Conservation (phyloP, 192 early-diverging fungal species). For the Podila horticola region DNA sequence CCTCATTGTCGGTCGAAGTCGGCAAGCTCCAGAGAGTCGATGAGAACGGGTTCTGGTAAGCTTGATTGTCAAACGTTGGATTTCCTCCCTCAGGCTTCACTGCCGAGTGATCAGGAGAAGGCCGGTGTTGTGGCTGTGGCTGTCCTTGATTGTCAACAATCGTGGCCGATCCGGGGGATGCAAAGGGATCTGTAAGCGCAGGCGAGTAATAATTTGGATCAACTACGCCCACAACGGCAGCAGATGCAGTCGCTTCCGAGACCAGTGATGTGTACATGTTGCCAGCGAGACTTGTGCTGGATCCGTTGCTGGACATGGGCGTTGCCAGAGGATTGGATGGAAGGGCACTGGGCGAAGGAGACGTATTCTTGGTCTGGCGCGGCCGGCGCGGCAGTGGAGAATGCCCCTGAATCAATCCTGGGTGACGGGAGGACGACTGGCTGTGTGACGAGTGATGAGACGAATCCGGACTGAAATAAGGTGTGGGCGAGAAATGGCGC, state of each 20-base stretch:
- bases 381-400: slow-evolving; percentile 42
- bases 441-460: slow-evolving; percentile 15
- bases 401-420: slow-evolving; percentile 42
- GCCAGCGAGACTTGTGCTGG: too few species aligned
- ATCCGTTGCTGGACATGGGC: too few species aligned
- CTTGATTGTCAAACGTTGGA: neutral
- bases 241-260: too few species aligned
- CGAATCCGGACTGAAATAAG: slow-evolving; percentile 35
- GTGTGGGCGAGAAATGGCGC: slow-evolving; percentile 46
- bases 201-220: slow-evolving; percentile 23
- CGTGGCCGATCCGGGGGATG: slow-evolving; percentile 15
- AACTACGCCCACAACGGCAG: neutral
- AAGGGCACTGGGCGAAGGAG: slow-evolving; percentile 10
- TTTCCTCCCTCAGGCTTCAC: neutral
- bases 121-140: neutral
- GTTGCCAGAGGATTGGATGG: neutral
- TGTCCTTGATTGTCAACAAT: slow-evolving; percentile 6
- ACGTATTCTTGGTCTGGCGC: slow-evolving; percentile 40
- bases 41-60: slow-evolving; percentile 42
- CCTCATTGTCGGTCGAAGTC: slow-evolving; percentile 36
- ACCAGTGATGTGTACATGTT: too few species aligned
- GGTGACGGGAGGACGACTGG: slow-evolving; percentile 5
- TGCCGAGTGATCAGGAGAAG: neutral
- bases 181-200: slow-evolving; percentile 28
- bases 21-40: slow-evolving; percentile 34